Base-by-base conservation (phyloP, 2,329 filamentous ascomycete genomes). In the Daldinia sp. region DNA sequence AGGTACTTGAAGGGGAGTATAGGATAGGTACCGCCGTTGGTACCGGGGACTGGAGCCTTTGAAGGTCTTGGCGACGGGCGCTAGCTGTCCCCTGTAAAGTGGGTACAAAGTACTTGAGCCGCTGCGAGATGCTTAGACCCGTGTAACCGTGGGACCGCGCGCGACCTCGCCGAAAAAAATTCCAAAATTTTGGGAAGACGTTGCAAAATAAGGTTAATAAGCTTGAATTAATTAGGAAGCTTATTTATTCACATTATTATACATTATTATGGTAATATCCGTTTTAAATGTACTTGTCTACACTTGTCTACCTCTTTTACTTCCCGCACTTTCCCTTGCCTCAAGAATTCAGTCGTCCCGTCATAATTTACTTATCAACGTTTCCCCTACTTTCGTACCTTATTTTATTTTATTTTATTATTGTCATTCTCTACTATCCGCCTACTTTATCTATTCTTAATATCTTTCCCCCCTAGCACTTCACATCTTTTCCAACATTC, bases 211-310 rank as follows among this genome's bases (percentile, higher is more conserved):
- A 66, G 56, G 63, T 29, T 63, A 68, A 64, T 70, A 70, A 70
- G 66, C 68, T 70, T 70, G 64, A 70, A 67, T 68, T 62, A 41
- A 63, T 68, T 67, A 47, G 62, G 63, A 68, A 67, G 63, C 66
- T 70, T 68, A 64, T 60, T 67, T 66, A 51, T 59, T 60, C 45
- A 52, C 58, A 61, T 56, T 62, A 63, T 64, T 62, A 55, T 66
- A 52, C 58, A 61, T 56, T 62, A 63, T 64, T 62, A 55, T 66
- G 45, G 57, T 57, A 64, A 63, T 68, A 68, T 64, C 60, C 53
- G 57, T 58, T 61, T 61, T 48, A 15, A 30, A 48, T 48, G 45
- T 32, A 29, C 15, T 17, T 11, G 11, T 32, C 11, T 11, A 7
- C 29, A 7, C 29, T 32, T 32, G 6, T 6, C 29, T 32, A 11